Percentiles rank a stretch among this genome's conserved stretches.
Evolutionary conservation across 1,284 basidiomycete genomes (phyloP).

Genomic region (Malassezia sp.): DNA sequence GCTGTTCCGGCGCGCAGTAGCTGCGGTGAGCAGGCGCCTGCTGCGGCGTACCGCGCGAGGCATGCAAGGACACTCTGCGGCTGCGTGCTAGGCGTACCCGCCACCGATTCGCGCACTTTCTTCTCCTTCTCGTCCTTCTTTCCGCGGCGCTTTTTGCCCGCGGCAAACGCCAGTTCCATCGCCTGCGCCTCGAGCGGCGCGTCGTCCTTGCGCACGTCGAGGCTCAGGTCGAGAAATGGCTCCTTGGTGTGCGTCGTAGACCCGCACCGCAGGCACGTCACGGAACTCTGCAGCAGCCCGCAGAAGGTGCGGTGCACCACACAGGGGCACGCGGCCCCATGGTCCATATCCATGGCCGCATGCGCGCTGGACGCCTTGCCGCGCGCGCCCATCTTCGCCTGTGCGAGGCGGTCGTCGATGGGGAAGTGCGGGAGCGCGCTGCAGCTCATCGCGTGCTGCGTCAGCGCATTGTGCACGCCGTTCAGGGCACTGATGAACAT

Average conservation of each 20-base stretch:
- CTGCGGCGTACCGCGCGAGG: conserved; percentile 23
- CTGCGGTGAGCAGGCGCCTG: no score
- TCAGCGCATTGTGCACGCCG: conserved; percentile 34
- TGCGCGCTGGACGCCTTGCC: no score
- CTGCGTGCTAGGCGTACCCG: conserved; percentile 26
- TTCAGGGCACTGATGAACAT: conserved; percentile 45
- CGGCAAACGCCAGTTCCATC: neutral
- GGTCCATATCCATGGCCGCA: conserved; percentile 10
- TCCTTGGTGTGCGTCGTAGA: conserved; percentile 69
- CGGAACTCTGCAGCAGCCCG: conserved; percentile 74
- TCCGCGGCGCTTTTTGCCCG: conserved; percentile 40
- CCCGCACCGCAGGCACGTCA: conserved; percentile 66
- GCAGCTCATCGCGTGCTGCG: conserved; percentile 22
- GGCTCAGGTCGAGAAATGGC: conserved; percentile 79
- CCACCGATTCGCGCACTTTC: conserved; percentile 11
- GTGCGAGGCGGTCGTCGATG: conserved; percentile 20
- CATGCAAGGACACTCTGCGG: conserved; percentile 50
- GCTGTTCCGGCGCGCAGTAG: conserved; percentile 35
- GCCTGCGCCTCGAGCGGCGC: conserved; percentile 12
- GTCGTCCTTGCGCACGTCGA: conserved; percentile 56
- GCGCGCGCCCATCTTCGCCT: conserved; percentile 25
- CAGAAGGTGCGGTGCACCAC: conserved; percentile 84
- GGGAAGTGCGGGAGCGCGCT: conserved; percentile 22
- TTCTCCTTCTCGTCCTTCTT: conserved; percentile 19
- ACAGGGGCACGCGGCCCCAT: conserved; percentile 59